Evolutionary conservation across 2,329 filamentous ascomycete genomes (phyloP).

Genomic region (Didymella glomerata): DNA sequence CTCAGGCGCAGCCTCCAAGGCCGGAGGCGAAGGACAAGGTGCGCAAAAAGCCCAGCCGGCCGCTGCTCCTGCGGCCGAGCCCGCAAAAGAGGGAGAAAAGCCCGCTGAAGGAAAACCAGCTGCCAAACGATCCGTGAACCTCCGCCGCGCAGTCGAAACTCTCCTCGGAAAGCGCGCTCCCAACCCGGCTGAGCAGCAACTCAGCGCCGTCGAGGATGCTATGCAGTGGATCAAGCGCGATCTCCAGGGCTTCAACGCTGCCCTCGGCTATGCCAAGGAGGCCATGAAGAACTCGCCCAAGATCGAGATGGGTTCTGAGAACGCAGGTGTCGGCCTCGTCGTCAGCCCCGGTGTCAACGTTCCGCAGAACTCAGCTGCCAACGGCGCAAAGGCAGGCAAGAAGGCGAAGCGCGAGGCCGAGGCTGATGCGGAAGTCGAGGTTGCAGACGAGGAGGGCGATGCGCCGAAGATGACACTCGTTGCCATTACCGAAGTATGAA

Average conservation of each 20-base stretch:
- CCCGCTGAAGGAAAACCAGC: constrained; percentile 40
- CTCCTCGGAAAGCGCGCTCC: constrained; percentile 41
- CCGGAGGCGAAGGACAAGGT: constrained; percentile 31
- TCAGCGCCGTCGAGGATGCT: constrained; percentile 45
- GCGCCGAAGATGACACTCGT: constrained; percentile 52
- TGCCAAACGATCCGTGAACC: constrained; percentile 35
- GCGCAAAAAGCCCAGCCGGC: constrained; percentile 30
- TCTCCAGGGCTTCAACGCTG: constrained; percentile 58
- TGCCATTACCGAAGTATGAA: constrained; percentile 50
- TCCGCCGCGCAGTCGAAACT: constrained; percentile 39
- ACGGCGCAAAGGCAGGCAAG: constrained; percentile 33
- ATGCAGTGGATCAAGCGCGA: constrained; percentile 58
- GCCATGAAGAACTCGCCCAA: constrained; percentile 59
- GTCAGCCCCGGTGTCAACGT: constrained; percentile 52
- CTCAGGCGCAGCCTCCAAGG: constrained; percentile 48
- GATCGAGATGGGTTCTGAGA: constrained; percentile 59
- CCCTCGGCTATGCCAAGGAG: constrained; percentile 58
- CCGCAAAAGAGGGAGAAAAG: constrained; percentile 31
- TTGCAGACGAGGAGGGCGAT: constrained; percentile 42
- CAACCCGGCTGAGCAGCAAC: constrained; percentile 30
- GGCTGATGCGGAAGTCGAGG: constrained; percentile 37
- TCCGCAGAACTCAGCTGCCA: constrained; percentile 49
- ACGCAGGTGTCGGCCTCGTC: constrained; percentile 53
- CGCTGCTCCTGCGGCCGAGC: constrained; percentile 18
- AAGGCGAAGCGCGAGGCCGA: constrained; percentile 34